Evolutionary conservation across 495 filamentous ascomycete genomes (phyloP), one percentile per base, ranked within the genome.

Genomic region (Tuber umbilicatum): DNA sequence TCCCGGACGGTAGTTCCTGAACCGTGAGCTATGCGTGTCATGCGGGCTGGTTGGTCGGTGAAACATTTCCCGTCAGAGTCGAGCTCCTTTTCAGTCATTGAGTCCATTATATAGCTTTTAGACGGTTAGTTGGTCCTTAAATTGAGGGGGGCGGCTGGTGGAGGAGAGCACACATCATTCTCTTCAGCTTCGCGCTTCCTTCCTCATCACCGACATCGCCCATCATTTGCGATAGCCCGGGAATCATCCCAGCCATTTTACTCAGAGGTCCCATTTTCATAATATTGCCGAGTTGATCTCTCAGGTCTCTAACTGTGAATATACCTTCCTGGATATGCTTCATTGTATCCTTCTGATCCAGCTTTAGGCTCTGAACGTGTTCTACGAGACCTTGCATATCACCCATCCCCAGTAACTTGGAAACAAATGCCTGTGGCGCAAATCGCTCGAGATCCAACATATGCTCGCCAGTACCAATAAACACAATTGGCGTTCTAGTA

Each of bases 261-360:
- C 90, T 93, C 19, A 99, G 85, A 1, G 95, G 95, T 0, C 95
- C 95, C 95, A 99, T 98, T 85, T 99, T 99, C 94, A 97, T 97
- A 83, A 99, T 97, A 73, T 97, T 98, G 55, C 90, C 90, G 41
- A 99, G 89, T 84, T 99, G 96, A 81, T 98, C 95, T 41, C 96
- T 89, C 76, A 99, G 88, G 83, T 99, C 95, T 70, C 95, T 91
- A 69, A 99, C 84, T 0, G 96, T 97, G 85, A 98, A 99, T 76
- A 97, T 93, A 70, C 95, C 95, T 81, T 97, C 94, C 16, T 91
- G 90, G 74, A 99, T 94, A 84, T 99, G 94, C 87, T 98, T 98
- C 88, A 98, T 97, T 19, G 95, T 97, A 78, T 97, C 95, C 85
- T 98, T 97, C 72, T 97, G 94, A 82, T 99, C 94, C 60, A 97